Conservation (phyloP, 306 rosid genomes). For the Arachis hypogaea region DNA sequence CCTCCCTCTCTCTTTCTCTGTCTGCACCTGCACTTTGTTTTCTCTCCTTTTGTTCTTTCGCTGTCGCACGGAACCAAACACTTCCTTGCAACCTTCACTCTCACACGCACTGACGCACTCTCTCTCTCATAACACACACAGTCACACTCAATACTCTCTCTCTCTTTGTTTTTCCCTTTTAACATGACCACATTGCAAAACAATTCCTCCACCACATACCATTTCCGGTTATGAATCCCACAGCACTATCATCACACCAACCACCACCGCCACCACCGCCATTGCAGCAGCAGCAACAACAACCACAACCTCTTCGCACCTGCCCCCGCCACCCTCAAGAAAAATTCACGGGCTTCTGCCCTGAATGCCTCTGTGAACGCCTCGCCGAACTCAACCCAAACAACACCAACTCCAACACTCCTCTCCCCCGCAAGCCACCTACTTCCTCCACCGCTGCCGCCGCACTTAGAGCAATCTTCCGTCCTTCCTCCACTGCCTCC, state of each 20-base stretch:
- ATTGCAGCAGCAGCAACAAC: constrained; percentile 12
- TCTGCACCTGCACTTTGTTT: background rate
- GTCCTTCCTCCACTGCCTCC: constrained; percentile 39
- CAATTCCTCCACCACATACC: constrained; percentile 3
- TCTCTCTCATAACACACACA: background rate
- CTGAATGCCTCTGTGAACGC: constrained; percentile 96
- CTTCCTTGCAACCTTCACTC: background rate
- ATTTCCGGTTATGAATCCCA: constrained; percentile 76
- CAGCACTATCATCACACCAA: constrained; percentile 19
- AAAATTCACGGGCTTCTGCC: constrained; percentile 90
- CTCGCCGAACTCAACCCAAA: constrained; percentile 75
- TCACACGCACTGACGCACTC: background rate
- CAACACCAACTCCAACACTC: constrained; percentile 40
- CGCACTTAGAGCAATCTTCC: constrained; percentile 79
- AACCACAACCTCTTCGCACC: constrained; percentile 69
- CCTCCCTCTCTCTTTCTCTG: constrained; percentile 10
- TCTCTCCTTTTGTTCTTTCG: background rate
- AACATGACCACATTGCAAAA: constrained; percentile 64
- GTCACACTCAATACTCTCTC: no score
- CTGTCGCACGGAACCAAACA: background rate
- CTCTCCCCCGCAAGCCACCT: constrained; percentile 55
- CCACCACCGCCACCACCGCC: constrained; percentile 37
- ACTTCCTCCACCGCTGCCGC: constrained; percentile 79
- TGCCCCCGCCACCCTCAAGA: constrained; percentile 87
- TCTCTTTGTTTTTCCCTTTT: background rate